Base-by-base conservation (phyloP, 1,284 basidiomycete genomes). In the Tranzscheliella williamsii region DNA sequence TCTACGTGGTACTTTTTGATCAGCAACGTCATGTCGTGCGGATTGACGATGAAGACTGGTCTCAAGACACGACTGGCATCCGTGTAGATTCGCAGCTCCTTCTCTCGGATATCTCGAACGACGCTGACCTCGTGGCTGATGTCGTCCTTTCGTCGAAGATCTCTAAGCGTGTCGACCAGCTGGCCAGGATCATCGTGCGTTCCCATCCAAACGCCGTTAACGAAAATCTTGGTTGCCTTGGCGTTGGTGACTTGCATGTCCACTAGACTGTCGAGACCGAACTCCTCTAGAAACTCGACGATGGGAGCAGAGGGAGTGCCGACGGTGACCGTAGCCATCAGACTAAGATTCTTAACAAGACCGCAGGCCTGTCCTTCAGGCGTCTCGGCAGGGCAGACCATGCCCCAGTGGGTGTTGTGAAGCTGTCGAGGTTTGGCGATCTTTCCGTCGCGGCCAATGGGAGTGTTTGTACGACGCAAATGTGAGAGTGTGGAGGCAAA, bases 181-280 rank as follows among this genome's bases (percentile, higher is more conserved):
- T 90, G 89, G 37, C 87, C 87, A 15, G 94, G 90, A 70, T 97
- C 90, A 51, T 92, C 89, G 80, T 97, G 93, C n/a, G 97, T 91
- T 64, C 95, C 95, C 84, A 96, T 91, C 95, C 95, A 98, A 9
- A 97, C 92, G 75, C 95, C 95, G 72, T 99, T 99, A 61, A 99
- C 91, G 79, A 99, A 98, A 29, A 99, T 91, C 80, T 98, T 98
- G 26, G 94, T 97, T 11, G 73, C 67, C 42, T 69, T 64, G 15
- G 72, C 63, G 37, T 69, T 66, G 17, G 69, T 65, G 16, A 65
- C 60, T 38, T 67, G 64, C 63, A 75, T 76, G 37, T 77, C 75
- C 16, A 69, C 65, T 21, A 76, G 51, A 31, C 61, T 67, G 50
- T 70, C 68, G 42, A 77, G 60, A 24, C 72, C 94, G 91, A 94